phyloP scores from a whole-genome alignment of 78 protist genomes.

The Dictyostelium citrinum region DNA sequence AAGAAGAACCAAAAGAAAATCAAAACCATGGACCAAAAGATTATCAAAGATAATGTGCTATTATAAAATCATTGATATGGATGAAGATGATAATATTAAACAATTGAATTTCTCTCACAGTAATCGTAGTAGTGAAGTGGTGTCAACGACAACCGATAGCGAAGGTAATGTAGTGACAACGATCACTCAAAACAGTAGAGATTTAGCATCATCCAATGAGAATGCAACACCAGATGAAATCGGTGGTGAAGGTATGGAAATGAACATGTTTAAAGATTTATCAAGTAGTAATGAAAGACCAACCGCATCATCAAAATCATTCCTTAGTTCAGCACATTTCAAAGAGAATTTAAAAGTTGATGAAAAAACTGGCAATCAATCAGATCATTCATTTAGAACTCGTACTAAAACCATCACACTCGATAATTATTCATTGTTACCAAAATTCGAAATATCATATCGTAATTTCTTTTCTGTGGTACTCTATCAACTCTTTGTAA shows the following conservation, averaged over 20 bases:
- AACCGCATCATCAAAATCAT: neutral
- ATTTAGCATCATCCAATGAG: neutral
- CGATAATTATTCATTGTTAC: neutral
- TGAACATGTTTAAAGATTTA: neutral
- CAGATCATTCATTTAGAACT: neutral
- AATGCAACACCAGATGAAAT: neutral
- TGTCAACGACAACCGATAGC: neutral
- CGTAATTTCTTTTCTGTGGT: conserved; percentile 14
- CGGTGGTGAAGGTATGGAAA: neutral
- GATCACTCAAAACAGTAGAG: neutral
- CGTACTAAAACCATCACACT: neutral
- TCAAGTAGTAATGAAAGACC: neutral
- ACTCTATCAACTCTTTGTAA: conserved; percentile 39
- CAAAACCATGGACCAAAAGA: conserved; percentile 67
- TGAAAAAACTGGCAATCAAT: neutral
- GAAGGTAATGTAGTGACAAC: neutral
- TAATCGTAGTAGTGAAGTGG: neutral
- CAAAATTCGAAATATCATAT: conserved; percentile 38
- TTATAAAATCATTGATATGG: conserved; percentile 52
- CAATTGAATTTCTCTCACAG: neutral
- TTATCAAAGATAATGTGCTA: conserved; percentile 43
- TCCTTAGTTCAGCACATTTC: neutral
- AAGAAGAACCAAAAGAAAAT: conserved; percentile 4
- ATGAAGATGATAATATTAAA: conserved; percentile 40
- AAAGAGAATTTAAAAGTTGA: neutral